phyloP scores from a whole-genome alignment of 108 stramenopile genomes.

The Hondaea fermentalgiana region DNA sequence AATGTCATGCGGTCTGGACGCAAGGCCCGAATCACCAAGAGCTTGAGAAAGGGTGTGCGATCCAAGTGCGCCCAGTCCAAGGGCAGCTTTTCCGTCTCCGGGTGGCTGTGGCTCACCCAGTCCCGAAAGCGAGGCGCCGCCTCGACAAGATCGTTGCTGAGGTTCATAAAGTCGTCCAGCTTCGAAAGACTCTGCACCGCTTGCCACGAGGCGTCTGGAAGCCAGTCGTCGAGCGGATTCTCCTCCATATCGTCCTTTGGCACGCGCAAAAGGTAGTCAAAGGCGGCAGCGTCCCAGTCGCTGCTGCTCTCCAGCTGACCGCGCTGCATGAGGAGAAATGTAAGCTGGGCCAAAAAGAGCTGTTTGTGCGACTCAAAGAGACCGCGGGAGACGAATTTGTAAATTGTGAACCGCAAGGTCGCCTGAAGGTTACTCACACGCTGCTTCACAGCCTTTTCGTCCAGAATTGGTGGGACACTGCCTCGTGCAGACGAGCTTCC shows the following conservation, averaged over 20 bases:
- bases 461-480: background rate
- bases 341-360: slow-evolving; percentile 73
- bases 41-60: slow-evolving; percentile 74
- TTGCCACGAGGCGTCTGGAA: slow-evolving; percentile 66
- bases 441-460: slow-evolving; percentile 48
- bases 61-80: slow-evolving; percentile 78
- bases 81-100: slow-evolving; percentile 78
- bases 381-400: slow-evolving; percentile 76
- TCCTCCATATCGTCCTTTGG: slow-evolving; percentile 57
- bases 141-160: slow-evolving; percentile 69
- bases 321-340: slow-evolving; percentile 77
- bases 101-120: slow-evolving; percentile 74
- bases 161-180: slow-evolving; percentile 69
- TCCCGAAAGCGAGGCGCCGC: slow-evolving; percentile 76
- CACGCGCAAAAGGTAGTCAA: slow-evolving; percentile 70
- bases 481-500: background rate
- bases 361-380: slow-evolving; percentile 81
- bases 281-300: slow-evolving; percentile 58
- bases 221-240: slow-evolving; percentile 60
- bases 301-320: slow-evolving; percentile 62
- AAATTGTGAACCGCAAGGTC: slow-evolving; percentile 71
- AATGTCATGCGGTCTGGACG: slow-evolving; percentile 75
- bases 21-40: slow-evolving; percentile 74
- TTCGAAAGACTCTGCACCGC: slow-evolving; percentile 57
- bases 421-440: slow-evolving; percentile 63